These are phyloP conservation scores for Suillus paluster DNA, from an alignment of 768 basidiomycete genomes.

Conservation along the genomic window DNA sequence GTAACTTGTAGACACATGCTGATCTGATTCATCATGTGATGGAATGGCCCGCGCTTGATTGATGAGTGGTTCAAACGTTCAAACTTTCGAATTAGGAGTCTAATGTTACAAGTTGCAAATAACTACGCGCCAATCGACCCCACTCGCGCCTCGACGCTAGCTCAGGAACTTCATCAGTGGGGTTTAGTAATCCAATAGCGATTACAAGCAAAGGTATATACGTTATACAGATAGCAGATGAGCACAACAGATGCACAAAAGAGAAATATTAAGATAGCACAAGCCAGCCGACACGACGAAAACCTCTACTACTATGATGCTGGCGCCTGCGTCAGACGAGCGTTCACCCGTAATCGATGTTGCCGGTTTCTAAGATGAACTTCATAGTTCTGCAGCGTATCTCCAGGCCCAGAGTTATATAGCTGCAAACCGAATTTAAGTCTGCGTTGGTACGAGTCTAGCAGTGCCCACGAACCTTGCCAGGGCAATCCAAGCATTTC, in stretches of 20 bases:
- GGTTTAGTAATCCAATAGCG: slow-evolving; percentile 4
- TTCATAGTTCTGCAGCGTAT: slow-evolving; percentile 88
- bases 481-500: slow-evolving; percentile 91
- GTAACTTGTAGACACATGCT: background rate
- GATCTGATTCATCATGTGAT: too few relatives aligned
- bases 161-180: background rate
- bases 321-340: slow-evolving; percentile 40
- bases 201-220: slow-evolving; percentile 40
- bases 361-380: slow-evolving; percentile 88
- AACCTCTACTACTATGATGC: slow-evolving; percentile 1
- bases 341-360: slow-evolving; percentile 76
- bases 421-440: slow-evolving; percentile 48
- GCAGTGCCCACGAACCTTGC: slow-evolving; percentile 62
- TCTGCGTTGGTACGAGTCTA: slow-evolving; percentile 7
- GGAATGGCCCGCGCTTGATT: background rate
- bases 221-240: slow-evolving; percentile 29
- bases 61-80: too few relatives aligned
- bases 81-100: too few relatives aligned
- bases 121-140: too few relatives aligned
- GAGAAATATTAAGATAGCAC: slow-evolving; percentile 11
- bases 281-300: background rate
- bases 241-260: slow-evolving; percentile 26
- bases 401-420: slow-evolving; percentile 89
- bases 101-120: too few relatives aligned
- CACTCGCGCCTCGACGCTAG: too few relatives aligned